Evolutionary conservation across 371 early-diverging fungal genomes (phyloP).

Genomic region (Haplosporangium sp.): DNA sequence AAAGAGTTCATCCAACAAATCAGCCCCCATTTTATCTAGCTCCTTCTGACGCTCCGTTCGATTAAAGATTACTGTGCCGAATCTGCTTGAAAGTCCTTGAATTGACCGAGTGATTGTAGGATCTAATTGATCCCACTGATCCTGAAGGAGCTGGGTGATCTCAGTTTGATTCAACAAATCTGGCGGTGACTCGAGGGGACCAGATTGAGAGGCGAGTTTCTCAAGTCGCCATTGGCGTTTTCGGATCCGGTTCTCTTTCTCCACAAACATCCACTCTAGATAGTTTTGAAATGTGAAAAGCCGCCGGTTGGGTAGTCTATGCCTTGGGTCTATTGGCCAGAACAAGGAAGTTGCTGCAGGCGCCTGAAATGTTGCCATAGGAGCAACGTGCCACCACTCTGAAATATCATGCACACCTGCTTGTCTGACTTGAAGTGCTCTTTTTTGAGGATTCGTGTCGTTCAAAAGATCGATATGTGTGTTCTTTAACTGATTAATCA

Average conservation of each 20-base stretch:
- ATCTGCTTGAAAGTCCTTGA: constrained; percentile 19
- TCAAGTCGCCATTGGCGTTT: not conserved
- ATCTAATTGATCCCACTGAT: constrained; percentile 32
- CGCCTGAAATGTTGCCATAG: constrained; percentile 4
- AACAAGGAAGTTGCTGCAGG: constrained; percentile 18
- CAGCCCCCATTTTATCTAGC: constrained; percentile 20
- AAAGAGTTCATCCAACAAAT: constrained; percentile 27
- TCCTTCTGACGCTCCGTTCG: constrained; percentile 30
- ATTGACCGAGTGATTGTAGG: constrained; percentile 23
- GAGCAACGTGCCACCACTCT: constrained; percentile 31
- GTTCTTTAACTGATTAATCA: constrained; percentile 17
- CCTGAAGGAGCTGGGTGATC: not conserved
- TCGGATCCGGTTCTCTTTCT: constrained; percentile 28
- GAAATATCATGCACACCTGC: constrained; percentile 3
- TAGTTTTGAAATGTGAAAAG: constrained; percentile 29
- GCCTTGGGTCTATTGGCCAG: constrained; percentile 45
- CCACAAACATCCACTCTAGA: constrained; percentile 39
- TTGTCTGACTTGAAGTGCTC: not conserved
- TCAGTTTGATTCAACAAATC: constrained; percentile 1
- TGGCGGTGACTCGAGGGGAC: not conserved
- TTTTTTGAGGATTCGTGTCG: constrained; percentile 1
- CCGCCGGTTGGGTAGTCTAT: constrained; percentile 22
- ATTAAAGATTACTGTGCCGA: constrained; percentile 33
- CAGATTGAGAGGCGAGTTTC: not conserved
- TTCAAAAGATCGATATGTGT: constrained; percentile 1